Conservation (phyloP, 2,329 filamentous ascomycete genomes). For the Exophiala mesophila region DNA sequence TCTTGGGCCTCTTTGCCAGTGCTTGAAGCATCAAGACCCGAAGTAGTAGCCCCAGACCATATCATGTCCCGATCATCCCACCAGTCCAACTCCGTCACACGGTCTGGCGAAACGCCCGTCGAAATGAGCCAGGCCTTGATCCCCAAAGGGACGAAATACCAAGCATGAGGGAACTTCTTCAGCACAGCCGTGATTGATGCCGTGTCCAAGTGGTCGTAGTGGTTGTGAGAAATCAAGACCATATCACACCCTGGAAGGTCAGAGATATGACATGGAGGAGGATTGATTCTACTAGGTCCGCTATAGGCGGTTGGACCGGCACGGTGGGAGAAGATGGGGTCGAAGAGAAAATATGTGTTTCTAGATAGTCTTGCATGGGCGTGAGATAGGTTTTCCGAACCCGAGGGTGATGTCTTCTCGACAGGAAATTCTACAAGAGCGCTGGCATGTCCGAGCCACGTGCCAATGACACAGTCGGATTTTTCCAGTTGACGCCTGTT, state of each 20-base stretch:
- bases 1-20: too few species aligned
- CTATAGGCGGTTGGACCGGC: constrained; percentile 14
- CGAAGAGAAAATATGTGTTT: constrained; percentile 15
- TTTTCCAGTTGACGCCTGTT: constrained; percentile 5
- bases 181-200: constrained; percentile 40
- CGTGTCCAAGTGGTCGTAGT: constrained; percentile 53
- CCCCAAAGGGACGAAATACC: constrained; percentile 42
- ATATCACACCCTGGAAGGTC: constrained; percentile 34
- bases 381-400: too few species aligned
- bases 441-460: constrained; percentile 17
- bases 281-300: constrained; percentile 12
- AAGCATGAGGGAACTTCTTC: constrained; percentile 33
- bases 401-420: too few species aligned
- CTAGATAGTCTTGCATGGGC: too few species aligned
- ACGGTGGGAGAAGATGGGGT: constrained; percentile 16
- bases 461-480: constrained; percentile 8
- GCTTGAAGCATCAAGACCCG: background rate
- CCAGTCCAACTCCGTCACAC: constrained; percentile 48
- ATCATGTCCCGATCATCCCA: constrained; percentile 34
- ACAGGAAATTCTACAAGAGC: constrained; percentile 15
- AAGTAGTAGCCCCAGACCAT: background rate
- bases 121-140: constrained; percentile 20
- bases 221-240: constrained; percentile 52
- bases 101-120: constrained; percentile 32
- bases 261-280: constrained; percentile 13